phyloP scores from a whole-genome alignment of 2,329 filamentous ascomycete genomes.

The Hypoxylon sp. region DNA sequence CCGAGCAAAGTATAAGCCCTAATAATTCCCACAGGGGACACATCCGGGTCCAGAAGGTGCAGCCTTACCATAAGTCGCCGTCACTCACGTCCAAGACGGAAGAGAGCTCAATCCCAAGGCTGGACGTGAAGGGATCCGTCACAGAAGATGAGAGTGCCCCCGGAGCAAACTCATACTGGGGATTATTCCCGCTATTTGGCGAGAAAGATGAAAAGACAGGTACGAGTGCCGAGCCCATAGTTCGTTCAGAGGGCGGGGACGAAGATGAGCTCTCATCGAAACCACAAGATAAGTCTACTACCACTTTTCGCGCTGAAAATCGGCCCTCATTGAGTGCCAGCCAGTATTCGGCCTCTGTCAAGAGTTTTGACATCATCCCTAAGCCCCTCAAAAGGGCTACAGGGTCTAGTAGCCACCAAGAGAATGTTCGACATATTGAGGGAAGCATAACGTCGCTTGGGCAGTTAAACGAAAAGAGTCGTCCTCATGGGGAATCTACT shows the following conservation, averaged over 20 bases:
- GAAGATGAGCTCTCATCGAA: not conserved
- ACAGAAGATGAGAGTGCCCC: conserved; percentile 18
- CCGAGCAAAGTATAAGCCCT: conserved; percentile 1
- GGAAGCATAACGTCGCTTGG: conserved; percentile 8
- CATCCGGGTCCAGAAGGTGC: conserved; percentile 32
- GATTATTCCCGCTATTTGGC: conserved; percentile 35
- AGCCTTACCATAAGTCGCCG: conserved; percentile 27
- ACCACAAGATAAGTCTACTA: conserved; percentile 10
- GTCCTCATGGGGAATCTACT: conserved; percentile 4
- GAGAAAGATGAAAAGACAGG: conserved; percentile 10
- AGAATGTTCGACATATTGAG: conserved; percentile 27
- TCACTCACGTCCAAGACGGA: conserved; percentile 8
- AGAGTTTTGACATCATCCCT: conserved; percentile 15
- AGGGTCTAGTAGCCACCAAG: conserved; percentile 27
- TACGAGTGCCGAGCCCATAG: not conserved
- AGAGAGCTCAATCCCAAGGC: conserved; percentile 14
- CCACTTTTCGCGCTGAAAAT: conserved; percentile 15
- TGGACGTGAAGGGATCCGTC: conserved; percentile 1
- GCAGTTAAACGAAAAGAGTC: not conserved
- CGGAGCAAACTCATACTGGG: conserved; percentile 40
- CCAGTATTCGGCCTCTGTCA: conserved; percentile 24
- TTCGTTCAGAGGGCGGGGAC: not conserved
- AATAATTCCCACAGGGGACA: conserved; percentile 34
- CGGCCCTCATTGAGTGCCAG: conserved; percentile 22
- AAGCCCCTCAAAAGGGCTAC: conserved; percentile 7